Evolutionary conservation across 1,139 yeast genomes (phyloP), one percentile per base, ranked within the genome.

Genomic region (Groenewaldozyma auringiensis): DNA sequence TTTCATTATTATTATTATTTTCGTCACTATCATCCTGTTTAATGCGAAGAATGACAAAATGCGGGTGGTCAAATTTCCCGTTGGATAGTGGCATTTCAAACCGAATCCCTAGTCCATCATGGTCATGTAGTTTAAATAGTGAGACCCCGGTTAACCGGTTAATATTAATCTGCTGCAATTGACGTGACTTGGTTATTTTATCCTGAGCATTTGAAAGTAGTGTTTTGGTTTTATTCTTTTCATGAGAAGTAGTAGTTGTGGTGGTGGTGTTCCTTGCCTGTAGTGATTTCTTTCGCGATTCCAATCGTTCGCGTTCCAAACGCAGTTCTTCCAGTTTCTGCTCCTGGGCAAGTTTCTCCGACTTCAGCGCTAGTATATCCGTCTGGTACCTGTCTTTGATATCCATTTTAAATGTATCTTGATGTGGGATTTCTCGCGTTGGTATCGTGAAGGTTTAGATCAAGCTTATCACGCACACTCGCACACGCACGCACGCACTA

Each of bases 111-210:
- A 58, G 48, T 14, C 58, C 56, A 20, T 46, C 50, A 21, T 37
- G 41, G 9, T 47, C 47, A 8, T 42, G 41, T 16, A 57, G 48
- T 13, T 47, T 48, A 42, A 57, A 58, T 21, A 54, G 56, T 4
- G 61, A 57, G 16, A 53, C 47, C 2, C 61, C 61, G 1, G 57
- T 52, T 13, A 58, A 47, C 33, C 61, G 44, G 37, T 52, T 50
- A 17, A 56, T 31, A 29, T 54, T 56, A 36, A 55, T 59, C 32
- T 25, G 20, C n/a, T 50, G 52, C 13, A 56, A 46, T 18, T 45
- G 21, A 21, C 44, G 45, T 22, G 50, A 33, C 20, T 45, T 43
- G 32, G 45, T 34, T 8, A 31, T 37, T 6, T 27, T 35, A 21
- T 22, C 38, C 16, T 40, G 44, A n/a, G 41, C 37, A 14, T 43